A percentile compares a stretch with the other conserved stretches of the same genome.
phyloP scores from a whole-genome alignment of 1,284 basidiomycete species.

The Cystobasidium slooffiae region DNA sequence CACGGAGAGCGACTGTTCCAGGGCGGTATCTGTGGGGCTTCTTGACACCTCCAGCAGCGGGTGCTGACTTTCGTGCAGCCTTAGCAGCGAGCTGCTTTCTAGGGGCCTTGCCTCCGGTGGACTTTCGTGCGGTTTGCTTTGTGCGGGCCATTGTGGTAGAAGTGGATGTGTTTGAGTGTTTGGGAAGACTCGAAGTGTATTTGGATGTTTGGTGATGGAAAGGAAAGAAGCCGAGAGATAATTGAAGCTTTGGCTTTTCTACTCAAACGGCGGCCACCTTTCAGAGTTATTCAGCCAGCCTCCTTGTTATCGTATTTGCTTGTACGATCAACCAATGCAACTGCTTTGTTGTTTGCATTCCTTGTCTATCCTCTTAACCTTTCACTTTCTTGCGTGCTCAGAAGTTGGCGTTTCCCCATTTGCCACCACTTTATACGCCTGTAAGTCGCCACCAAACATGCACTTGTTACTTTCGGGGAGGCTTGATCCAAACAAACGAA shows the following conservation, averaged over 20 bases:
- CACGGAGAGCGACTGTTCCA: conserved; percentile 64
- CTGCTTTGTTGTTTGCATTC: conserved; percentile 1
- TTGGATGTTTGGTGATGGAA: neutral
- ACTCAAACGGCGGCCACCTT: neutral
- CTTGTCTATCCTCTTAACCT: too few species aligned
- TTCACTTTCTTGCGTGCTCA: too few species aligned
- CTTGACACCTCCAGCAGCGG: conserved; percentile 65
- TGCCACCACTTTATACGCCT: neutral
- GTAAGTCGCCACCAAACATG: too few species aligned
- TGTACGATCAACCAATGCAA: neutral
- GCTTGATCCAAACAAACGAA: too few species aligned
- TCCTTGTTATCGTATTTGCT: neutral
- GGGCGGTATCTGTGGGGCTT: conserved; percentile 67
- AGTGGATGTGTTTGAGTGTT: too few species aligned
- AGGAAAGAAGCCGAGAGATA: neutral
- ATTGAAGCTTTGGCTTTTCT: conserved; percentile 1
- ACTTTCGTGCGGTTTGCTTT: conserved; percentile 67
- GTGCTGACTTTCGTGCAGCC: conserved; percentile 61
- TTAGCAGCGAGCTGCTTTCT: conserved; percentile 57
- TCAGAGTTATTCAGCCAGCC: neutral
- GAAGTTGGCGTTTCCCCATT: neutral
- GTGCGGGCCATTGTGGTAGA: conserved; percentile 56
- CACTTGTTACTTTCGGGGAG: too few species aligned
- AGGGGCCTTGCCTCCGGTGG: conserved; percentile 57
- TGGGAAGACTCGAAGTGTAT: neutral